Percentiles rank a stretch among this genome's conserved stretches.
These are phyloP conservation scores for Apocynum venetum DNA, from an alignment of 257 asterid genomes.

Conservation along the genomic window DNA sequence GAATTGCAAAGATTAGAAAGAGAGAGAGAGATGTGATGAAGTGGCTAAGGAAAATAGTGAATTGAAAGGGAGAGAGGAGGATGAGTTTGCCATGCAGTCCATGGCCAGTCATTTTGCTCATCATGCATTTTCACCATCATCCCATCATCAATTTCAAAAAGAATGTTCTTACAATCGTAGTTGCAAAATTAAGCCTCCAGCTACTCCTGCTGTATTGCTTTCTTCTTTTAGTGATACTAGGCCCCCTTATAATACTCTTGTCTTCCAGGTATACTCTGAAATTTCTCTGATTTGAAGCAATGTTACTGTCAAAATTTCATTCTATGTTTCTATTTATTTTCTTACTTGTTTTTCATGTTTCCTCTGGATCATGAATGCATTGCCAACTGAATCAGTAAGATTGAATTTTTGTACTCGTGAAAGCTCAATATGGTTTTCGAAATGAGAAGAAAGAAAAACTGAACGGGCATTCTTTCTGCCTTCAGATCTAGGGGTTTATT, in stretches of 20 bases:
- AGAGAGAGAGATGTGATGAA: slow-evolving; percentile 16
- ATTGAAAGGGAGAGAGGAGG: slow-evolving; percentile 31
- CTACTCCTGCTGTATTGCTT: slow-evolving; percentile 33
- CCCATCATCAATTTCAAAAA: slow-evolving; percentile 13
- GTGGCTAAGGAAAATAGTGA: slow-evolving; percentile 3
- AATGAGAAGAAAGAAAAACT: neutral
- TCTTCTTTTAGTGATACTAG: slow-evolving; percentile 28
- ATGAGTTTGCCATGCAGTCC: slow-evolving; percentile 47
- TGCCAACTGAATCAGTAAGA: too few relatives aligned
- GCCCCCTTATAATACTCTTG: slow-evolving; percentile 56
- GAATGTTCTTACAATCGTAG: slow-evolving; percentile 22
- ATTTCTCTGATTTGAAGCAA: neutral
- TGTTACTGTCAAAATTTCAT: neutral
- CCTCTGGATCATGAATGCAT: neutral
- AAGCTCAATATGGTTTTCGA: too few relatives aligned
- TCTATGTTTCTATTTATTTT: neutral
- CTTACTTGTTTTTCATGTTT: neutral
- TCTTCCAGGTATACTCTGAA: slow-evolving; percentile 49
- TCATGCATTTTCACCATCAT: slow-evolving; percentile 37
- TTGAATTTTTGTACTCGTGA: too few relatives aligned
- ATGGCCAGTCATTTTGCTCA: slow-evolving; percentile 46
- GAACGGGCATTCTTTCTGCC: neutral
- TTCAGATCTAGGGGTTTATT: neutral
- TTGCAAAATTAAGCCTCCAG: slow-evolving; percentile 38
- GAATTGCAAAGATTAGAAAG: slow-evolving; percentile 20